phyloP scores from a whole-genome alignment of 352 stramenopile species.

The Pythium aristosporum region DNA sequence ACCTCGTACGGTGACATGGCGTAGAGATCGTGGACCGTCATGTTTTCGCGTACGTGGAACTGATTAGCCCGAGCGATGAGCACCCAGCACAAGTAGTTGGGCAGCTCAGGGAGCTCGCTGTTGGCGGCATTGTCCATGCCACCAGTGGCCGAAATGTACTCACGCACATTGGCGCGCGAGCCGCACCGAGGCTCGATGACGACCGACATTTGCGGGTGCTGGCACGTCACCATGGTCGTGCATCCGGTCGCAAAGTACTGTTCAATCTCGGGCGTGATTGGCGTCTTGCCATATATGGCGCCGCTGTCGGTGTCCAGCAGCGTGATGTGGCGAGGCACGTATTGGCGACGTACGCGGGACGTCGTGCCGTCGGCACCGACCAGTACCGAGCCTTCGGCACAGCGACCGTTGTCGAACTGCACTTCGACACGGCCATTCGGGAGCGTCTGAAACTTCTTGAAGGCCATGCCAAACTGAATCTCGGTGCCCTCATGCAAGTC shows the following conservation, averaged over 20 bases:
- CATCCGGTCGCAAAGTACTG: constrained; percentile 37
- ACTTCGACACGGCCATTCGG: constrained; percentile 52
- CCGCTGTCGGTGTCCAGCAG: constrained; percentile 62
- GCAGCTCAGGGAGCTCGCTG: constrained; percentile 28
- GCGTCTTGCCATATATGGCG: constrained; percentile 72
- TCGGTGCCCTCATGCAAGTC: constrained; percentile 49
- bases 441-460: constrained; percentile 44
- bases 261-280: constrained; percentile 53
- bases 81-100: constrained; percentile 69
- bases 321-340: constrained; percentile 40
- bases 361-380: constrained; percentile 62
- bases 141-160: constrained; percentile 29
- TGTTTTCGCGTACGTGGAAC: constrained; percentile 38
- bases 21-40: constrained; percentile 41
- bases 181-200: constrained; percentile 52
- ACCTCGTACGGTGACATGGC: constrained; percentile 44
- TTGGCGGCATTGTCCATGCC: constrained; percentile 13
- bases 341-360: constrained; percentile 58
- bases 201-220: constrained; percentile 51
- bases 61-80: constrained; percentile 44
- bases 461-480: constrained; percentile 56
- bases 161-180: constrained; percentile 32
- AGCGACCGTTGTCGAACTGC: constrained; percentile 50
- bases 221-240: constrained; percentile 48
- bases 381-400: constrained; percentile 45